Base-by-base conservation (phyloP, 2,329 filamentous ascomycete species). In the Aureobasidium leucospermi region DNA sequence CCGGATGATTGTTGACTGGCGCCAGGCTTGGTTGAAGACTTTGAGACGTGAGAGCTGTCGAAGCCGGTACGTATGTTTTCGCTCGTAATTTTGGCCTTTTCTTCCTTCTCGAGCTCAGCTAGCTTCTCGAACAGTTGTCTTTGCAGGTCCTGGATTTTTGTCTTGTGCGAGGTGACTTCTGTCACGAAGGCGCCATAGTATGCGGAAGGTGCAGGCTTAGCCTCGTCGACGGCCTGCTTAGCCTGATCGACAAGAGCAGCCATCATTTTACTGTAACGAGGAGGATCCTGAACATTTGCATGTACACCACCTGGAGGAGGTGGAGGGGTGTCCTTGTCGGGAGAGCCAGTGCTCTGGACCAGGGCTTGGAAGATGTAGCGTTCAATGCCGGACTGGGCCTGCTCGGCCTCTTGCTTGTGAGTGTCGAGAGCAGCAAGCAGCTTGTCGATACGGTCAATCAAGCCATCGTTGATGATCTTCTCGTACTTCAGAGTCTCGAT, bases 191-290 rank as follows among this genome's bases (percentile, higher is more conserved):
- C 86, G 49, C 82, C 79, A 70, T 89, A 91, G 53, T 89, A 78
- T 49, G 73, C 83, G 19, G 82, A 79, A 6, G 42, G 55, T 0
- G 82, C 80, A 62, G 87, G 85, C 73, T 88, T 88, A 19, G 72
- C 70, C 70, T 91, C 88, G 59, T 92, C 89, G 38, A 96, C 79
- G 53, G 88, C 84, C 65, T 89, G 85, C 74, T 96, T 96, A 43
- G 97, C 91, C 74, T 96, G 89, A 68, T 99, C 94, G 19, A 97
- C 82, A 67, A 99, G 75, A n/a, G 87, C 85, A n/a, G 89, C 89
- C 88, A 99, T 92, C 94, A 99, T 99, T 78, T 95, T 90, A 41
- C 90, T 94, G 71, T 96, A 99, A 13, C 86, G 88, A 0, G 89
- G 90, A 67, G 89, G 84, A 68, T 86, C 85, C 71, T 88, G 83